A percentile compares a stretch with the other conserved stretches of the same genome.
phyloP scores from a whole-genome alignment of 768 basidiomycete genomes.

The Pulveroboletus sp. region DNA sequence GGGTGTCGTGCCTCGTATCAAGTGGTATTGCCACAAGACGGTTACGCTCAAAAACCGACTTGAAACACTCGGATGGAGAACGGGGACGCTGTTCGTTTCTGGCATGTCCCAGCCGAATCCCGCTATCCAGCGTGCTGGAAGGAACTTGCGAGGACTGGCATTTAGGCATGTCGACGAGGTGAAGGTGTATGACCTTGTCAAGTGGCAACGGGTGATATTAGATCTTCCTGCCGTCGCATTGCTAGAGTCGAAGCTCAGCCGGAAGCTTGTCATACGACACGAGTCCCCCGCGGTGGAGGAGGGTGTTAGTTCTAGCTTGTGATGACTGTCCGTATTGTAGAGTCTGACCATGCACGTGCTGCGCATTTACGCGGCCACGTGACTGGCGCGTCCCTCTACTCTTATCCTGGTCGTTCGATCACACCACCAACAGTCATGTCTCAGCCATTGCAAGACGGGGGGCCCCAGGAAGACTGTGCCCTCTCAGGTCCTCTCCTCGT shows the following conservation, averaged over 20 bases:
- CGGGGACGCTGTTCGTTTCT: constrained; percentile 68
- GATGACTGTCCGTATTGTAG: not conserved
- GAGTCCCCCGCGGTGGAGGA: constrained; percentile 9
- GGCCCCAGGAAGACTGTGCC: constrained; percentile 47
- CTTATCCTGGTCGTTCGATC: too few relatives aligned
- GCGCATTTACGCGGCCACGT: constrained; percentile 32
- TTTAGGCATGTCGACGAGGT: constrained; percentile 60
- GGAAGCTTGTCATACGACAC: constrained; percentile 18
- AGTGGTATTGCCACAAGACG: constrained; percentile 73
- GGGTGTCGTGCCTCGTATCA: constrained; percentile 67
- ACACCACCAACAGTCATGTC: constrained; percentile 28
- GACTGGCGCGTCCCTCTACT: constrained; percentile 26
- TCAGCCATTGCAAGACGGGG: constrained; percentile 48
- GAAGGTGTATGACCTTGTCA: constrained; percentile 77
- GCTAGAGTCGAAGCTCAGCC: constrained; percentile 61
- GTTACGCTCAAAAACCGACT: constrained; percentile 60
- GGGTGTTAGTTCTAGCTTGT: not conserved
- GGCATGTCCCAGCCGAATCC: constrained; percentile 52
- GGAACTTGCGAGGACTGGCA: constrained; percentile 69
- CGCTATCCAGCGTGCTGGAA: constrained; percentile 55
- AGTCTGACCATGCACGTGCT: not conserved
- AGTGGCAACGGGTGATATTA: constrained; percentile 76
- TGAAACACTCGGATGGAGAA: constrained; percentile 58
- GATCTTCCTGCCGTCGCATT: constrained; percentile 80
- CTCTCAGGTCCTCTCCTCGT: constrained; percentile 82